Evolutionary conservation across 2,329 filamentous ascomycete genomes (phyloP).

Genomic region (Neonectria neomacrospora): DNA sequence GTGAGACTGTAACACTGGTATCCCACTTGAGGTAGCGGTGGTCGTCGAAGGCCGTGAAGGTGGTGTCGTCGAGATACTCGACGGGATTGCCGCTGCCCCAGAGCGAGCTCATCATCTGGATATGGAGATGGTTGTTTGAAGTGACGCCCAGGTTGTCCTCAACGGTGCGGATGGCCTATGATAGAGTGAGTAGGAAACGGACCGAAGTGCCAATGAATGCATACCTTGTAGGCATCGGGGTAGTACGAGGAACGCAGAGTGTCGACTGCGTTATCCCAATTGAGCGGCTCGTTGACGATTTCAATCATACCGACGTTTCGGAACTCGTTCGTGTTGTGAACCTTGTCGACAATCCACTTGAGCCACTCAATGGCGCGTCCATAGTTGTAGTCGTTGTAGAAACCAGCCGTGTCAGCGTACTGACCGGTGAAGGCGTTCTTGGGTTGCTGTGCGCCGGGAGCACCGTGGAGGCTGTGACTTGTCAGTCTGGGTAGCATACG

Average conservation of each 20-base stretch:
- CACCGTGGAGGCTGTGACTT: slow-evolving; percentile 56
- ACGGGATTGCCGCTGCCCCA: slow-evolving; percentile 69
- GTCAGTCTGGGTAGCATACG: not conserved
- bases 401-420: slow-evolving; percentile 52
- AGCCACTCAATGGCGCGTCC: slow-evolving; percentile 65
- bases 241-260: slow-evolving; percentile 38
- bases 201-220: rapidly evolving
- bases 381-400: slow-evolving; percentile 68
- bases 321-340: slow-evolving; percentile 61
- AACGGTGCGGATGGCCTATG: slow-evolving; percentile 56
- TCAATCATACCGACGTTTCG: slow-evolving; percentile 68
- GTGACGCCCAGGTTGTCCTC: slow-evolving; percentile 57
- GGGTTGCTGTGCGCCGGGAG: slow-evolving; percentile 59
- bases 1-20: slow-evolving; percentile 43
- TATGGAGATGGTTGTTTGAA: slow-evolving; percentile 59
- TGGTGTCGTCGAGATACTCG: slow-evolving; percentile 53
- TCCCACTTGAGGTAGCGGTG: slow-evolving; percentile 69
- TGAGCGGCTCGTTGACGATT: slow-evolving; percentile 50
- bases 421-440: slow-evolving; percentile 61
- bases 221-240: slow-evolving; percentile 36
- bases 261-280: slow-evolving; percentile 33
- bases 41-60: slow-evolving; percentile 65
- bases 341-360: slow-evolving; percentile 63
- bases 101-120: slow-evolving; percentile 59
- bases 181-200: not conserved